Evolutionary conservation across 179 eudicot species (phyloP).

Genomic region (Corrigiola litoralis): DNA sequence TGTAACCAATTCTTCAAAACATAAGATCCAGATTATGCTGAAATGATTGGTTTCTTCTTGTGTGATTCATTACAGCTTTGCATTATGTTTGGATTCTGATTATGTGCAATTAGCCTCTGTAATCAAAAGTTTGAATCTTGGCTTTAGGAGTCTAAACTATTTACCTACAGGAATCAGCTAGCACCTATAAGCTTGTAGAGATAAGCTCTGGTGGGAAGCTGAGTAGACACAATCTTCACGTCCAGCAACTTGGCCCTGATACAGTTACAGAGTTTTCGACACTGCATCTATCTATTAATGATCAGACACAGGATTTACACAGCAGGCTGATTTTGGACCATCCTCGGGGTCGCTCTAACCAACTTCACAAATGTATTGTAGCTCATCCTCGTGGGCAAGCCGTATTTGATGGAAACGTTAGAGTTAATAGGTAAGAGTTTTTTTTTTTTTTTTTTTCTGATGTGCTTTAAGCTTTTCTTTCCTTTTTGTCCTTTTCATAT

Average conservation of each 20-base stretch:
- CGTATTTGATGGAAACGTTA: constrained; percentile 88
- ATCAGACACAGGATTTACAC: constrained; percentile 90
- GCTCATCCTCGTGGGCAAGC: constrained; percentile 89
- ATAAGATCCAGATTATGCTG: neutral
- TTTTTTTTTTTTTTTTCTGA: no score
- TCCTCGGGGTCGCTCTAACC: constrained; percentile 76
- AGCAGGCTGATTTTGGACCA: constrained; percentile 79
- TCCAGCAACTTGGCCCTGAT: constrained; percentile 86
- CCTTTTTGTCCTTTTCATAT: no score
- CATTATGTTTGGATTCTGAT: neutral
- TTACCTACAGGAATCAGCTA: constrained; percentile 56
- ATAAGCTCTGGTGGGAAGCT: constrained; percentile 87
- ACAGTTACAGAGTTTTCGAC: constrained; percentile 83
- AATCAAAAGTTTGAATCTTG: neutral
- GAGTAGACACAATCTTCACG: constrained; percentile 88
- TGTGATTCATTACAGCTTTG: neutral
- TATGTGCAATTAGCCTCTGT: neutral
- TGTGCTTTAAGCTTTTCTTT: no score
- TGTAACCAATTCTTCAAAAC: neutral
- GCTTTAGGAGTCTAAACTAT: neutral
- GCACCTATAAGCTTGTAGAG: constrained; percentile 81
- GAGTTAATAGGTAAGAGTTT: constrained; percentile 65
- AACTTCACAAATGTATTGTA: constrained; percentile 95
- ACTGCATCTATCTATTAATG: constrained; percentile 58
- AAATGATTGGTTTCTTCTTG: neutral